Evolutionary conservation across 257 asterid genomes (phyloP).

Genomic region (Primulina eburnea): DNA sequence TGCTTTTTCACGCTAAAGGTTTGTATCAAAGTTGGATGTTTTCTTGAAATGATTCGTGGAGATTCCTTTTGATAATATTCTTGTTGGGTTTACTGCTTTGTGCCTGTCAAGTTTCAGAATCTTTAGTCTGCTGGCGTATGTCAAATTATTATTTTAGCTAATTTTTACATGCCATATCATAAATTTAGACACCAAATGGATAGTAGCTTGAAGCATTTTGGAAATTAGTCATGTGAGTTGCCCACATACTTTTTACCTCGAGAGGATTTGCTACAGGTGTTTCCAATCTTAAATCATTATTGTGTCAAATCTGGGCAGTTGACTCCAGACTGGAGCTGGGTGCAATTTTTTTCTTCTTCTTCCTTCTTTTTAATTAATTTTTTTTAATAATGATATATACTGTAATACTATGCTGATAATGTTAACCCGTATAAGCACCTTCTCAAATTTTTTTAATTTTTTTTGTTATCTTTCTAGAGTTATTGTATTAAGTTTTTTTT

Average conservation of each 20-base stretch:
- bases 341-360: background rate
- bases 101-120: constrained; percentile 14
- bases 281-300: constrained; percentile 1
- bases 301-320: constrained; percentile 2
- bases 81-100: constrained; percentile 7
- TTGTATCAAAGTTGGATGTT: constrained; percentile 28
- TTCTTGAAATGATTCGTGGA: constrained; percentile 11
- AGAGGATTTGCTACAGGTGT: background rate
- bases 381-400: no score
- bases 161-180: background rate
- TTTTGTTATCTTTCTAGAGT: background rate
- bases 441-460: no score
- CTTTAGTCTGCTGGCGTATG: background rate
- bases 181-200: constrained; percentile 5
- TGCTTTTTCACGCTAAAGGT: constrained; percentile 94
- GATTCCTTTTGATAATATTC: constrained; percentile 3
- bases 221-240: constrained; percentile 9
- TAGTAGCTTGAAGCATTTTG: constrained; percentile 3
- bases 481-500: background rate
- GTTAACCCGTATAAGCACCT: background rate
- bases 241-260: constrained; percentile 9
- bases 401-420: no score
- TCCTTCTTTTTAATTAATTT: background rate
- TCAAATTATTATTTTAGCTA: constrained; percentile 10
- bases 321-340: background rate